Evolutionary conservation across 1,284 basidiomycete genomes (phyloP), one percentile per base, ranked within the genome.

Genomic region (Apiotrichum porosum): DNA sequence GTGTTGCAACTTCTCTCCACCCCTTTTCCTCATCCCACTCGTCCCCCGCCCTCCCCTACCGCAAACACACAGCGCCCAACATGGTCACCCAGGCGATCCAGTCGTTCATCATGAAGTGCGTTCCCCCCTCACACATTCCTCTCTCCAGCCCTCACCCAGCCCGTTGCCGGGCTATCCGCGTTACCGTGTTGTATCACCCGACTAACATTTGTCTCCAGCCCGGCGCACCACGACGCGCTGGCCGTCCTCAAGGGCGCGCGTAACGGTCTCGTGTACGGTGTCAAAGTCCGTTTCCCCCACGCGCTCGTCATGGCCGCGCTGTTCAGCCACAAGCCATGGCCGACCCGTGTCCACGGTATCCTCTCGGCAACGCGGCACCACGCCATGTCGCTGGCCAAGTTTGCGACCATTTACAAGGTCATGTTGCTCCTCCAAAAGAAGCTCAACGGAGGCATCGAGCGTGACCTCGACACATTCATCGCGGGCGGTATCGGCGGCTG

Each of bases 251-350:
- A 98, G 74, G 94, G 92, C 37, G 89, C 90, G 26, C 82, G 94
- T 26, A 97, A 97, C 74, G 94, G 94, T 10, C 79, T 95, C 50
- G 90, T 97, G 8, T 81, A 81, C 57, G 80, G 80, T 41, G 85
- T 86, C 64, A 97, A 97, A 78, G 88, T 97, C 61, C 79, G 77
- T 37, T 95, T 95, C 68, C 95, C 95, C n/a, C 95, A 99, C 80
- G 94, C 95, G 3, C 77, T 99, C 22, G 86, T 98, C 48, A 98
- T 98, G 94, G 86, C 91, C n/a, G 81, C 97, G 52, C 78, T 98
- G 23, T 98, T 98, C 66, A 86, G 86, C 24, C 82, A 85, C 51
- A 88, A 87, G 77, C 82, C 88, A 86, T 65, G 56, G 59, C 61
- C 66, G n/a, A 61, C 62, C 31, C 66, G 67, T 42, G 68, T 75